A percentile compares a stretch with the other conserved stretches of the same genome.
Conservation (phyloP, 2,329 filamentous ascomycete species). For the Orbilia oligospora region DNA sequence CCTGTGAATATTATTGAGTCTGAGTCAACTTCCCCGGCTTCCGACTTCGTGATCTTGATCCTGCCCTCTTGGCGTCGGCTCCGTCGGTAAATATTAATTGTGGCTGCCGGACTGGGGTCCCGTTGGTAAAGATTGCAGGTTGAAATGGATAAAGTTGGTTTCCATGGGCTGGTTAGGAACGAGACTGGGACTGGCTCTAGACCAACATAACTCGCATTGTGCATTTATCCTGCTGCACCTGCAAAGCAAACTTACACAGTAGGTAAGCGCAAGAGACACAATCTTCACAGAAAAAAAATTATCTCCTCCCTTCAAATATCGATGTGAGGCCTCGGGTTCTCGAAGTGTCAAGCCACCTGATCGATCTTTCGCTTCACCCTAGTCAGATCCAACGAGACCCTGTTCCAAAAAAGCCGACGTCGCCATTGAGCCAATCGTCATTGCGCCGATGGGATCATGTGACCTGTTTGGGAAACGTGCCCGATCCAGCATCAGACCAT, state of each 20-base stretch:
- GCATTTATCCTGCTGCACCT: slow-evolving; percentile 38
- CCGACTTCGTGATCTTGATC: background rate
- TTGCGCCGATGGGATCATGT: slow-evolving; percentile 39
- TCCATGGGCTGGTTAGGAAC: too few relatives aligned
- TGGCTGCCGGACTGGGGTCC: slow-evolving; percentile 43
- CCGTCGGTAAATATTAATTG: slow-evolving; percentile 49
- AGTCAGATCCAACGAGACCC: background rate
- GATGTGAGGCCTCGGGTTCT: slow-evolving; percentile 6
- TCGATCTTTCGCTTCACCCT: slow-evolving; percentile 28
- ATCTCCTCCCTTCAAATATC: slow-evolving; percentile 16
- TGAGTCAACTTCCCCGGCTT: background rate
- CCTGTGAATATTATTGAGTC: slow-evolving; percentile 23
- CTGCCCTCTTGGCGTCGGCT: slow-evolving; percentile 24
- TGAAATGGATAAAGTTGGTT: slow-evolving; percentile 39
- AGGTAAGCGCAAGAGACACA: background rate
- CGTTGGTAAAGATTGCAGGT: slow-evolving; percentile 42
- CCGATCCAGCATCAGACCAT: slow-evolving; percentile 12
- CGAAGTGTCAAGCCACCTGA: slow-evolving; percentile 36
- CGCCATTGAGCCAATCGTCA: slow-evolving; percentile 32
- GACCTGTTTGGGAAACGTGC: slow-evolving; percentile 17
- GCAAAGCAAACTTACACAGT: background rate
- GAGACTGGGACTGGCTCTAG: background rate
- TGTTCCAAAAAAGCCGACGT: slow-evolving; percentile 14
- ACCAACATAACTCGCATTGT: slow-evolving; percentile 21
- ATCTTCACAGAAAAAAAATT: slow-evolving; percentile 15